phyloP scores from a whole-genome alignment of 2,329 filamentous ascomycete genomes.

The Aspergillus japonicus region DNA sequence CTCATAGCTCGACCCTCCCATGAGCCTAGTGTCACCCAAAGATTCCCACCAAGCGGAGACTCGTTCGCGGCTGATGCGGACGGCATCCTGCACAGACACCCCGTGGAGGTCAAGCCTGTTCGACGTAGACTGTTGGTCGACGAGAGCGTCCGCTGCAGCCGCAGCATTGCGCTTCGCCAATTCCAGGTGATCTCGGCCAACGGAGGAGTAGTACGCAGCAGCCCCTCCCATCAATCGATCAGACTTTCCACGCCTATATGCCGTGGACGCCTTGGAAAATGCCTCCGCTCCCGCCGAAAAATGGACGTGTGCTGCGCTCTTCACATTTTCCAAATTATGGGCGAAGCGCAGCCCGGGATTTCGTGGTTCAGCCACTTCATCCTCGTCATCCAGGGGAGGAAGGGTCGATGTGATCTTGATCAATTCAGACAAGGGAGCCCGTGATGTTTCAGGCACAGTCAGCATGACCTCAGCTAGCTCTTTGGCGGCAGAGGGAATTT shows the following conservation, averaged over 20 bases:
- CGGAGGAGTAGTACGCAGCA: conserved; percentile 71
- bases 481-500: conserved; percentile 57
- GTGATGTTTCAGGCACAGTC: conserved; percentile 30
- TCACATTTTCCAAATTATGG: conserved; percentile 28
- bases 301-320: conserved; percentile 45
- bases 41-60: conserved; percentile 74
- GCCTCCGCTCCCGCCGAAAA: conserved; percentile 50
- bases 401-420: conserved; percentile 44
- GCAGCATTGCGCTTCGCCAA: conserved; percentile 60
- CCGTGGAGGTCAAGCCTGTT: conserved; percentile 76
- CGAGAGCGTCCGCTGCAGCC: conserved; percentile 68
- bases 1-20: conserved; percentile 40
- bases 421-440: conserved; percentile 34
- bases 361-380: conserved; percentile 21
- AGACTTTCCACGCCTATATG: conserved; percentile 63
- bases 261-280: conserved; percentile 57
- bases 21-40: conserved; percentile 64
- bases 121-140: conserved; percentile 63
- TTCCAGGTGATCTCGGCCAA: conserved; percentile 64
- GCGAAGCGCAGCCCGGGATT: conserved; percentile 8
- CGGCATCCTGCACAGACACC: conserved; percentile 74
- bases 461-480: conserved; percentile 59
- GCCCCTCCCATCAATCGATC: conserved; percentile 72
- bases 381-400: conserved; percentile 23
- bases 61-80: conserved; percentile 69